Conservation (phyloP, 2,329 filamentous ascomycete genomes). For the Pseudocercospora pini-densiflorae region DNA sequence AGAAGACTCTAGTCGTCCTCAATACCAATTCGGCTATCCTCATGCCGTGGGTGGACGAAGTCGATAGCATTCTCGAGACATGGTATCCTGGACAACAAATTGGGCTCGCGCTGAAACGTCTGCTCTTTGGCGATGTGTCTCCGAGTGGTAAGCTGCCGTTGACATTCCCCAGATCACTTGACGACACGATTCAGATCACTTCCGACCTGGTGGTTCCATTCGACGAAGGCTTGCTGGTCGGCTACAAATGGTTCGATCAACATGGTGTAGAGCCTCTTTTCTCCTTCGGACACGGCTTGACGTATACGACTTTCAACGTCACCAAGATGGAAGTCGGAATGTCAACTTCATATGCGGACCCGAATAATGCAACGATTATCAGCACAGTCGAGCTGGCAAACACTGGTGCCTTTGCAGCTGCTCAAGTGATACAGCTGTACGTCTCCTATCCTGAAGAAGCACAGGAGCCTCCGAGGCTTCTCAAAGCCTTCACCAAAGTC, state of each 20-base stretch:
- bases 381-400: constrained; percentile 53
- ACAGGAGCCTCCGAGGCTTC: constrained; percentile 45
- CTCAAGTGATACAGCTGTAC: constrained; percentile 60
- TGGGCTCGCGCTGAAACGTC: constrained; percentile 75
- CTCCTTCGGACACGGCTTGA: constrained; percentile 82
- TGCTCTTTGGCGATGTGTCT: constrained; percentile 76
- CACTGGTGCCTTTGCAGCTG: constrained; percentile 58
- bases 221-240: constrained; percentile 77
- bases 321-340: constrained; percentile 40
- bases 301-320: constrained; percentile 73
- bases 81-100: constrained; percentile 74
- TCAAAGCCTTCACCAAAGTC: constrained; percentile 47
- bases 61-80: constrained; percentile 22
- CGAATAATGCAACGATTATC: not conserved
- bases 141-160: constrained; percentile 79
- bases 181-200: constrained; percentile 60
- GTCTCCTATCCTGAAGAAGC: constrained; percentile 43
- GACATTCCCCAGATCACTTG: constrained; percentile 72
- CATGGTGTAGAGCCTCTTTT: constrained; percentile 71
- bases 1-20: constrained; percentile 11
- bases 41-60: constrained; percentile 25
- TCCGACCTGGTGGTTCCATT: constrained; percentile 67
- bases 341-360: not conserved
- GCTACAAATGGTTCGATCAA: constrained; percentile 84
- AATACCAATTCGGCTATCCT: constrained; percentile 19